Evolutionary conservation across 495 filamentous ascomycete genomes (phyloP), one percentile per base, ranked within the genome.

Genomic region (Annulohypoxylon nitens): DNA sequence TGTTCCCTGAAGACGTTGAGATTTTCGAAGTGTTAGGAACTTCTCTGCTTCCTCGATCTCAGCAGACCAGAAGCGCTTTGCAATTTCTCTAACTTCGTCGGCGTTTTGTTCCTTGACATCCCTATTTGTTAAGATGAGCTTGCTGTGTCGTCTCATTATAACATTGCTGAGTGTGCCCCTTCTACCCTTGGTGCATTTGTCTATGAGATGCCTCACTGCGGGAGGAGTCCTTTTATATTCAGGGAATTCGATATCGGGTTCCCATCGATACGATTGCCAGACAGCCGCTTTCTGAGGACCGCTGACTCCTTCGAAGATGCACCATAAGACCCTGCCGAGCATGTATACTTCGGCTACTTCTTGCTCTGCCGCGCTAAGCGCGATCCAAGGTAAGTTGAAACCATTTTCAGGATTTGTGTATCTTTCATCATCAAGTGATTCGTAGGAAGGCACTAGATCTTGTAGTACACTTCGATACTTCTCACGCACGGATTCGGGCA

Each of bases 291-390:
- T 78, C 67, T 86, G 81, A 9, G 84, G 84, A 0, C 79, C 80
- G 61, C 83, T 81, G 66, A 83, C 81, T 4, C 83, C 83, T 70
- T 87, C 85, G 58, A 86, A 87, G 12, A 87, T 81, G 71, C 85
- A 87, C 85, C 85, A 87, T 34, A 87, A 74, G 6, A 85, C 74
- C 3, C 82, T 78, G 1, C 83, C 85, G 33, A 87, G 81, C 84
- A 86, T 86, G 67, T 86, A 87, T 7, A 86, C 85, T 62, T 83
- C 80, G 20, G 81, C 82, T 0, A 84, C 78, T 60, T 87, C 85
- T 68, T 83, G 82, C 72, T 86, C 85, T 9, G 47, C 41, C 11
- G 77, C 70, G 30, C 78, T 79, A 14, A 86, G 76, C 34, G 79
- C 79, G 12, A 84, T 77, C 84, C 84, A 86, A 18, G 84, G 68